Percentiles rank a stretch among this genome's conserved stretches.
Evolutionary conservation across 805 yeast species (phyloP).

Genomic region (Cyberlindnera petersonii): DNA sequence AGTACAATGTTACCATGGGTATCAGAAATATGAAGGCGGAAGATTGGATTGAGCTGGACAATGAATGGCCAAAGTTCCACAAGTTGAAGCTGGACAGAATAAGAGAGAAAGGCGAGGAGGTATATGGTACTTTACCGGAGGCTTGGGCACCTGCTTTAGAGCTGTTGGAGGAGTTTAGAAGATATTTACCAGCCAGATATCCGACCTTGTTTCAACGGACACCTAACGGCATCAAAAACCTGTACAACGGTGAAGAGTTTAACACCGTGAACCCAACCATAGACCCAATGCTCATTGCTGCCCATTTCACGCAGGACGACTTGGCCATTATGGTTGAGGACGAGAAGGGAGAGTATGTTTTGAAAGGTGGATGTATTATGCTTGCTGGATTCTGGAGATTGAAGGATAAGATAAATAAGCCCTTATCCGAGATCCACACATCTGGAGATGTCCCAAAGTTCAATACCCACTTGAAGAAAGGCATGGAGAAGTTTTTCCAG

Average conservation of each 20-base stretch:
- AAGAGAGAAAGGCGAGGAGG: constrained; percentile 40
- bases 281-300: constrained; percentile 59
- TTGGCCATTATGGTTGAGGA: constrained; percentile 63
- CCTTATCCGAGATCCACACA: constrained; percentile 56
- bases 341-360: constrained; percentile 50
- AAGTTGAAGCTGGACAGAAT: constrained; percentile 48
- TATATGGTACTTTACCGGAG: constrained; percentile 46
- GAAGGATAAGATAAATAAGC: constrained; percentile 52
- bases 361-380: constrained; percentile 59
- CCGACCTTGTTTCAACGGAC: constrained; percentile 44
- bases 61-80: constrained; percentile 58
- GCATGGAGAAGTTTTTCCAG: constrained; percentile 64
- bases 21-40: constrained; percentile 58
- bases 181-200: constrained; percentile 52
- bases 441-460: constrained; percentile 68
- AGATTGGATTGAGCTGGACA: constrained; percentile 65
- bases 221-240: constrained; percentile 30
- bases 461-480: constrained; percentile 50
- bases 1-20: constrained; percentile 66
- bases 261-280: constrained; percentile 31
- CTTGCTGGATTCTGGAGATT: constrained; percentile 71
- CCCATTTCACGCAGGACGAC: constrained; percentile 61
- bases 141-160: constrained; percentile 56
- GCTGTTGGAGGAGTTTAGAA: constrained; percentile 47
- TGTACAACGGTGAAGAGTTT: constrained; percentile 51